Conservation (phyloP, 805 yeast species). For the Kregervanrija delftensis region DNA sequence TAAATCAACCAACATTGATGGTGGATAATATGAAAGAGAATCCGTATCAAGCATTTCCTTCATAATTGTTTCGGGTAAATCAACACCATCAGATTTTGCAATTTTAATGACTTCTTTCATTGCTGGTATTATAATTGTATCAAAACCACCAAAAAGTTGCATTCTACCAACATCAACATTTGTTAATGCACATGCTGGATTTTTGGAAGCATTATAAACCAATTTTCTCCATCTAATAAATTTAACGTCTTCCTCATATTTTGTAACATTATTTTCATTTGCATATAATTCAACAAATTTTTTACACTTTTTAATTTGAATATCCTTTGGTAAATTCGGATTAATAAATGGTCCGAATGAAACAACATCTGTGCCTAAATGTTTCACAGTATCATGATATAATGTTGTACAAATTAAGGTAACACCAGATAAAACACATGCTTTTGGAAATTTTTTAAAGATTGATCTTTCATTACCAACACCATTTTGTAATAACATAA, state of each 20-base stretch:
- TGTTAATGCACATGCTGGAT: constrained; percentile 36
- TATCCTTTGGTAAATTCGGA: constrained; percentile 16
- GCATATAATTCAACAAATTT: constrained; percentile 28
- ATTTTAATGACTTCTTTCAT: constrained; percentile 37
- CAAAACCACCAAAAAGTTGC: constrained; percentile 20
- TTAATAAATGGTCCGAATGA: constrained; percentile 30
- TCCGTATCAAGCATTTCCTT: constrained; percentile 34
- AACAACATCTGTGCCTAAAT: constrained; percentile 26
- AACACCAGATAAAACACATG: constrained; percentile 32
- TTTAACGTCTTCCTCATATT: constrained; percentile 29
- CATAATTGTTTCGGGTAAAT: constrained; percentile 31
- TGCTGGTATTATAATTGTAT: constrained; percentile 29
- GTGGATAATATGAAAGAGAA: constrained; percentile 34
- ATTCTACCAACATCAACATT: constrained; percentile 32
- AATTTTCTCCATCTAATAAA: constrained; percentile 38
- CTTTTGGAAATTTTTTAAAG: constrained; percentile 26
- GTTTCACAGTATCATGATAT: constrained; percentile 24
- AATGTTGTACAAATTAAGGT: constrained; percentile 29
- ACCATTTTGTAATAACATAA: constrained; percentile 35
- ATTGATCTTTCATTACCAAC: constrained; percentile 30
- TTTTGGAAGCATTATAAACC: constrained; percentile 39
- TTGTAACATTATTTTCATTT: constrained; percentile 21
- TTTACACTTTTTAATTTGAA: constrained; percentile 23
- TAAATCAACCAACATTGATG: constrained; percentile 42
- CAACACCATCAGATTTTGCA: constrained; percentile 39